phyloP scores from a whole-genome alignment of 306 rosid genomes.

The Fragaria ananassa region DNA sequence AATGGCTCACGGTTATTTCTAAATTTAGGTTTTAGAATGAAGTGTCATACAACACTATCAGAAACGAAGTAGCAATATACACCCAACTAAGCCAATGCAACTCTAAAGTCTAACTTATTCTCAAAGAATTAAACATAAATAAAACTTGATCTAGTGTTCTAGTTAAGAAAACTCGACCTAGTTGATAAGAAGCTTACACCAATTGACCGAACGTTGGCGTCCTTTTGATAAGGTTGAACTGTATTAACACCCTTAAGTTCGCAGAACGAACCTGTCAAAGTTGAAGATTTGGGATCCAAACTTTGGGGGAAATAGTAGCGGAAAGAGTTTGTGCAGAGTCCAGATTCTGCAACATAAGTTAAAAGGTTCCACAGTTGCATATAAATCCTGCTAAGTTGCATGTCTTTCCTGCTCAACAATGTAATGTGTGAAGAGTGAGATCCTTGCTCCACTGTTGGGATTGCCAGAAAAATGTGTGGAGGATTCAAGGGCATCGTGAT shows the following conservation, averaged over 20 bases:
- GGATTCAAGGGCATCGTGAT: no score
- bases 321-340: no score
- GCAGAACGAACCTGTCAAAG: background rate
- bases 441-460: no score
- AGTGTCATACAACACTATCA: no score
- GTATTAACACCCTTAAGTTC: background rate
- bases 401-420: no score
- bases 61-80: background rate
- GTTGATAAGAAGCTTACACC: background rate
- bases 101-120: background rate
- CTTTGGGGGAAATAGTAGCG: background rate
- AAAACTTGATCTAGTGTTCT: background rate
- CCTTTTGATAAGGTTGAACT: background rate
- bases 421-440: no score
- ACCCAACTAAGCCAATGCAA: background rate
- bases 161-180: background rate
- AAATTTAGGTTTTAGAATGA: background rate
- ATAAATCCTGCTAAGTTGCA: no score
- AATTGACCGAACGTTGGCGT: background rate
- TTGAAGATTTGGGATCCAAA: background rate
- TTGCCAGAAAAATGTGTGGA: no score
- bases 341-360: background rate
- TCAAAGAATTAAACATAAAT: no score
- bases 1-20: background rate
- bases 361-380: no score